Evolutionary conservation across 345 rosid genomes (phyloP).

Genomic region (Rubroshorea leprosula): DNA sequence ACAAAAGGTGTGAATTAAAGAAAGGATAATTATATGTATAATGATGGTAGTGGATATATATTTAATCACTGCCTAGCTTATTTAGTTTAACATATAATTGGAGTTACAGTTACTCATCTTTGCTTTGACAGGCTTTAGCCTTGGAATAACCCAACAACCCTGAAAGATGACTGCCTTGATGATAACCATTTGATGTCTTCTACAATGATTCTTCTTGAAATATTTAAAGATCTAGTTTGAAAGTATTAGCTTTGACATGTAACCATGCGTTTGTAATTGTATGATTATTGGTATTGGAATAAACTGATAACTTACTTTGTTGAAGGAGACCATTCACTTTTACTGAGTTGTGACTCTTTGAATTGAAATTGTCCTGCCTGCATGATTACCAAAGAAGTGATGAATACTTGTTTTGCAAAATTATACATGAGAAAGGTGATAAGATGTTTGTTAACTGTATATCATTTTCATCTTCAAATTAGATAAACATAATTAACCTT

Average conservation of each 20-base stretch:
- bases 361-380: not conserved
- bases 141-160: too few species aligned
- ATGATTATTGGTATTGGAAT: not conserved
- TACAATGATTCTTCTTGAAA: too few species aligned
- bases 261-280: not conserved
- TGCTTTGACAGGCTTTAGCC: too few species aligned
- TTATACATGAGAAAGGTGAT: slow-evolving; percentile 67
- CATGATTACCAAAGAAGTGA: slow-evolving; percentile 64
- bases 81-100: too few species aligned
- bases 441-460: too few species aligned
- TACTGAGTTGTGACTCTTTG: not conserved
- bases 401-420: slow-evolving; percentile 62
- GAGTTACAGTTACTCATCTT: too few species aligned
- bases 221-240: not conserved
- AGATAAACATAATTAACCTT: slow-evolving; percentile 2
- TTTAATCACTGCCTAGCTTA: too few species aligned
- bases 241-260: not conserved
- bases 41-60: too few species aligned
- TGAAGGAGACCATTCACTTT: not conserved
- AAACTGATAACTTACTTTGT: not conserved
- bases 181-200: too few species aligned
- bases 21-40: too few species aligned
- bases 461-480: slow-evolving; percentile 3
- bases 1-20: not conserved
- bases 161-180: too few species aligned